Percentiles rank a stretch among this genome's conserved stretches.
These are phyloP conservation scores for Ascodesmis nigricans DNA, from an alignment of 495 filamentous ascomycete species.

Conservation along the genomic window DNA sequence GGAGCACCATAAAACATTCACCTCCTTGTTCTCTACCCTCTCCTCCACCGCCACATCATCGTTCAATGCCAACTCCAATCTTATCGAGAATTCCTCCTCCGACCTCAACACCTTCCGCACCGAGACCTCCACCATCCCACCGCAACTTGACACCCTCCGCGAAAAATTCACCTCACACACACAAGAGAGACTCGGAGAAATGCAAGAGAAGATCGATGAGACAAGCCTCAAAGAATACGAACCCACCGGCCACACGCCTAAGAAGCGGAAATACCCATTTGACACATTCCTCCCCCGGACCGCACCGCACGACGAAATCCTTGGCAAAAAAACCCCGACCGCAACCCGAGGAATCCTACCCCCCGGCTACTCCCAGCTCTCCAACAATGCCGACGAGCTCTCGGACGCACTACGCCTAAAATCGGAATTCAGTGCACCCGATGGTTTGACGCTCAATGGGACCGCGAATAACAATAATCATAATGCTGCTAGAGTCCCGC, in stretches of 20 bases:
- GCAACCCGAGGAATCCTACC: background rate
- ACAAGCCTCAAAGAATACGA: conserved; percentile 52
- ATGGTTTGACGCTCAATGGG: no score
- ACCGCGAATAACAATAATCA: no score
- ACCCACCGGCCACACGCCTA: conserved; percentile 67
- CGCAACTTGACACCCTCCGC: conserved; percentile 27
- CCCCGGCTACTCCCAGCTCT: background rate
- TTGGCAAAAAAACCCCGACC: conserved; percentile 25
- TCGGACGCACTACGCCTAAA: no score
- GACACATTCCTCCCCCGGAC: conserved; percentile 57
- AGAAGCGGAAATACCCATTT: conserved; percentile 53
- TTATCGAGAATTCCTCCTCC: conserved; percentile 32
- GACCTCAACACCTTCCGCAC: conserved; percentile 35
- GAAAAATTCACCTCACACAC: conserved; percentile 36
- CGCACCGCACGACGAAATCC: conserved; percentile 41
- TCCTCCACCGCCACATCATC: no score
- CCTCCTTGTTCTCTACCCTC: background rate
- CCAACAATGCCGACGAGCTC: no score
- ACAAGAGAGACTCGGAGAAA: conserved; percentile 42
- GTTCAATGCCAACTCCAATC: conserved; percentile 22
- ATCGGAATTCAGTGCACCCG: no score
- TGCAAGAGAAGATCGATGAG: conserved; percentile 39
- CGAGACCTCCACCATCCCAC: conserved; percentile 29
- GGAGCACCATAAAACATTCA: conserved; percentile 29
- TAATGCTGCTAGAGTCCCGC: conserved; percentile 9